Evolutionary conservation across 2,329 filamentous ascomycete genomes (phyloP).

Genomic region (Fusarium pilosicola): DNA sequence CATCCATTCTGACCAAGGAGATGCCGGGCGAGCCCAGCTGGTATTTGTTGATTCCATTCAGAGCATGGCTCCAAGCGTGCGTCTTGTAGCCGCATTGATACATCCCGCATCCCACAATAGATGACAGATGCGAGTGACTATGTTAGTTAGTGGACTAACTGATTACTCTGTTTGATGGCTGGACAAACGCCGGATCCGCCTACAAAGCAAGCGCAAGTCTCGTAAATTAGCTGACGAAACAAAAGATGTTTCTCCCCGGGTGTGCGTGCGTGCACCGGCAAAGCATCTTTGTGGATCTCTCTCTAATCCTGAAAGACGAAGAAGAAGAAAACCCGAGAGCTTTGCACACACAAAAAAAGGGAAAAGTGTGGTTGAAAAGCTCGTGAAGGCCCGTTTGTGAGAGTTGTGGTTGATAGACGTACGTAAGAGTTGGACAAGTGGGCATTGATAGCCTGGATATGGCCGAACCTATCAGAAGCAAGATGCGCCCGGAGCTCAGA

Average conservation of each 20-base stretch:
- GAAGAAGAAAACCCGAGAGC: neutral
- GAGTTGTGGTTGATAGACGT: constrained; percentile 3
- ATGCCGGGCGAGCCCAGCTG: constrained; percentile 23
- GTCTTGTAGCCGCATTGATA: neutral
- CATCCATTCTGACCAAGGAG: constrained; percentile 22
- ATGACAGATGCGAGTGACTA: neutral
- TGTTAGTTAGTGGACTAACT: neutral
- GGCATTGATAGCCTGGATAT: constrained; percentile 22
- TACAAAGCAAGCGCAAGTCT: constrained; percentile 11
- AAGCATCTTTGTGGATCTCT: constrained; percentile 18
- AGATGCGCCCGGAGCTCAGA: constrained; percentile 22
- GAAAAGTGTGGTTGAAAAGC: constrained; percentile 16
- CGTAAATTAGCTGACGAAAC: neutral
- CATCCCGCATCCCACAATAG: neutral
- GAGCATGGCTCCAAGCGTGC: constrained; percentile 5
- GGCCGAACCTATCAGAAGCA: constrained; percentile 27
- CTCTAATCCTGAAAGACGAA: constrained; percentile 10
- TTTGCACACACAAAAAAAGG: neutral
- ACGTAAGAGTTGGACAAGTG: constrained; percentile 24
- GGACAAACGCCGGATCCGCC: constrained; percentile 15
- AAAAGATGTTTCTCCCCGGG: constrained; percentile 22
- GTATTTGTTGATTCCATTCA: neutral
- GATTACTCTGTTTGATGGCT: neutral
- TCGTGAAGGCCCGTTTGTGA: constrained; percentile 23
- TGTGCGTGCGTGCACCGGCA: constrained; percentile 4